phyloP scores from a whole-genome alignment of 306 rosid genomes.

The Castanospermum australe region DNA sequence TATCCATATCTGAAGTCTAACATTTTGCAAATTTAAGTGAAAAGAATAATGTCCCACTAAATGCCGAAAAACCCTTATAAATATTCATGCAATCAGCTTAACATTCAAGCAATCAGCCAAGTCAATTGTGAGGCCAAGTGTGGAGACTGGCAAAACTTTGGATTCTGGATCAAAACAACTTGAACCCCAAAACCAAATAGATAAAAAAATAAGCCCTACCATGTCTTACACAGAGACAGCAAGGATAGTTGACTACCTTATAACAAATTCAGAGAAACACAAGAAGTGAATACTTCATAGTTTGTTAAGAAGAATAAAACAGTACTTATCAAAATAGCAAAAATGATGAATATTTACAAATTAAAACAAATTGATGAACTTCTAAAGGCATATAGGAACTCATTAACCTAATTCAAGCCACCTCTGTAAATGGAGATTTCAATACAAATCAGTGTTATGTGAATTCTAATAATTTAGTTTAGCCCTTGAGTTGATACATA shows the following conservation, averaged over 20 bases:
- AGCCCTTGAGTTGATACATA: not conserved
- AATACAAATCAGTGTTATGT: not conserved
- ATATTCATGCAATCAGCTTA: not conserved
- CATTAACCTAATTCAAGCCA: not conserved
- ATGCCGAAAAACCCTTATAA: not conserved
- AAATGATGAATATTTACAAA: not conserved
- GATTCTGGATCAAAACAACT: not conserved
- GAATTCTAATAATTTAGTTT: not conserved
- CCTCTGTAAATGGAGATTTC: not conserved
- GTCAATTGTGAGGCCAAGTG: not conserved
- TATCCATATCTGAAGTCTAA: not conserved
- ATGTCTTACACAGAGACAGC: not conserved
- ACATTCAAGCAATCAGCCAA: not conserved
- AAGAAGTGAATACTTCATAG: not conserved
- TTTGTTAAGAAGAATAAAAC: not conserved
- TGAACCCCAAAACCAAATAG: not conserved
- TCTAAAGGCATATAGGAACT: not conserved
- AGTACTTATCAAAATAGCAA: not conserved
- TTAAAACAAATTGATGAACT: not conserved
- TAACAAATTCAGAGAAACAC: not conserved
- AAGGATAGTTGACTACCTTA: not conserved
- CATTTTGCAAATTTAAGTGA: not conserved
- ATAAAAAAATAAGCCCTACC: not conserved
- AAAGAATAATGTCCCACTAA: not conserved
- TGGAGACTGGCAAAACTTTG: not conserved